Evolutionary conservation across 805 yeast genomes (phyloP).

Genomic region (Metschnikowia gelsemii): DNA sequence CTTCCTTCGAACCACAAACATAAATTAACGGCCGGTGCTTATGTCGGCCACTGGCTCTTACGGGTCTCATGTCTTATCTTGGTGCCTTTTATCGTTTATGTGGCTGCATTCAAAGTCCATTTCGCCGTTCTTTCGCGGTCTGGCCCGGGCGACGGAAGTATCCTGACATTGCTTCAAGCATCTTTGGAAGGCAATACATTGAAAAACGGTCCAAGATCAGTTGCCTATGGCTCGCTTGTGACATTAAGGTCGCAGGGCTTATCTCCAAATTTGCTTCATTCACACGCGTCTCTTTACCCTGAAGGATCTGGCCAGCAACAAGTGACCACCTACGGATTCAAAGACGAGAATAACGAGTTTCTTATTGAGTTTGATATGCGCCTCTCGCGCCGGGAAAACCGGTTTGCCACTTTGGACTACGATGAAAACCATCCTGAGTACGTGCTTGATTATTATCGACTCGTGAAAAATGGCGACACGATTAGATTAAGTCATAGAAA

Average conservation of each 20-base stretch:
- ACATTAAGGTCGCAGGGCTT: slow-evolving; percentile 71
- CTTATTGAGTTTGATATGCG: slow-evolving; percentile 41
- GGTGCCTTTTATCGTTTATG: slow-evolving; percentile 68
- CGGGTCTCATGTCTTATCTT: slow-evolving; percentile 66
- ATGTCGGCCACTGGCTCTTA: slow-evolving; percentile 66
- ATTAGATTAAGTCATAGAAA: slow-evolving; percentile 70
- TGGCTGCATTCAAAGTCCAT: slow-evolving; percentile 76
- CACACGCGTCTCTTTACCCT: slow-evolving; percentile 84
- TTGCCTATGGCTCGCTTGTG: slow-evolving; percentile 60
- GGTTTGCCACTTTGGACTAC: slow-evolving; percentile 32
- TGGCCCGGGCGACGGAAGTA: slow-evolving; percentile 92
- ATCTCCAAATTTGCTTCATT: slow-evolving; percentile 76
- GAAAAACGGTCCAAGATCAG: slow-evolving; percentile 62
- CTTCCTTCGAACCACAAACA: not conserved
- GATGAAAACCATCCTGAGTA: slow-evolving; percentile 23
- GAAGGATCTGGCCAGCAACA: slow-evolving; percentile 94
- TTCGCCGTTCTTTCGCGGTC: slow-evolving; percentile 71
- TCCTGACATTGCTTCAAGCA: slow-evolving; percentile 87
- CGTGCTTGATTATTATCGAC: slow-evolving; percentile 20
- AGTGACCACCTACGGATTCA: slow-evolving; percentile 86
- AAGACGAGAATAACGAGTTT: slow-evolving; percentile 42
- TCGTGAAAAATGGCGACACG: slow-evolving; percentile 58
- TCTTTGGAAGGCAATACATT: slow-evolving; percentile 70
- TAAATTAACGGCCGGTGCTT: slow-evolving; percentile 21
- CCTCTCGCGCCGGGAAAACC: slow-evolving; percentile 26